Base-by-base conservation (phyloP, 306 rosid species). In the Aeschynomene evenia region DNA sequence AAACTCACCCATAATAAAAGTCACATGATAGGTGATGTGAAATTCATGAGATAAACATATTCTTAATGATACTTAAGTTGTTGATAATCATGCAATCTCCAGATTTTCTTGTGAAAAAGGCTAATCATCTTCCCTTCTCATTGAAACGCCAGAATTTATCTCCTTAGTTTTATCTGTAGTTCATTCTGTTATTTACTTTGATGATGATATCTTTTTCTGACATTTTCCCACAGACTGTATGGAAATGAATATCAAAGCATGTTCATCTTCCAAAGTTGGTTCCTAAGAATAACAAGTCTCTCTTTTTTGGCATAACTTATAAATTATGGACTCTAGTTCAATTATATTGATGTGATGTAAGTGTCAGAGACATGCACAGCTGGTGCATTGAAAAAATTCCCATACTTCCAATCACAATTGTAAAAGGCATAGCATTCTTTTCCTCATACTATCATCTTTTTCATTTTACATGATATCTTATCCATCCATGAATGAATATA, bases 401-500 rank as follows among this genome's bases (percentile, higher is more conserved):
- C n/a, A 26, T 31, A 40, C 74, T 57, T 48, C n/a, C 45, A 42
- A 22, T 70, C 61, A 58, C 45, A 33, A 57, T 29, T 57, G 12
- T 51, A 40, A 70, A 16, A 16, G 43, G 55, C 31, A 59, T 60
- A 60, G 45, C 45, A 26, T 53, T 34, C 19, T 49, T 75, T 73
- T 68, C 59, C 20, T 69, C 57, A 23, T 18, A 66, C 43, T 22
- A 15, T 43, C 37, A 9, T 1, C 12, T 45, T 26, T 46, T 26
- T 46, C 70, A 14, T 69, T 66, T 74, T 74, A 43, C 31, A 14
- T 21, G 59, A 59, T 54, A 20, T 64, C 68, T 60, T 56, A 45
- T 67, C 72, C 57, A 69, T 48, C 69, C 62, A 5, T 53, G 59
- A 72, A 67, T 72, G 69, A 48, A 72, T 53, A 37, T 78, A 33